These are phyloP conservation scores for Pouteria glomerata DNA, from an alignment of 148 eudicot species.

Conservation along the genomic window DNA sequence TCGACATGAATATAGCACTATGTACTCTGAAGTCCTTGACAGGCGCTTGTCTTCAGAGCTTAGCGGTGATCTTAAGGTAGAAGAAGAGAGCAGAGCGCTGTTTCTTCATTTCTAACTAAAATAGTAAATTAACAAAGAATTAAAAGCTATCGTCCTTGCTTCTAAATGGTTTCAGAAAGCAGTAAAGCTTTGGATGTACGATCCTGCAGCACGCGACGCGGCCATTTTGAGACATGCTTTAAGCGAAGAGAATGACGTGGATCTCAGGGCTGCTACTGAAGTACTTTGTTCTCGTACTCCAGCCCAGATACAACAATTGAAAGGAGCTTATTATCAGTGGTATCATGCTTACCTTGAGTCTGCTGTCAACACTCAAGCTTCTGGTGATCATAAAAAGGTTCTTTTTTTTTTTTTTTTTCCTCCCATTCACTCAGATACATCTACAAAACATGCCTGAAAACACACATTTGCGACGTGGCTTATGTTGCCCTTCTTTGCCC, in stretches of 20 bases:
- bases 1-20: slow-evolving; percentile 46
- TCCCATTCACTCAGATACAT: not conserved
- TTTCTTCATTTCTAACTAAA: too few species aligned
- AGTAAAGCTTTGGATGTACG: slow-evolving; percentile 66
- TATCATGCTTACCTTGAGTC: slow-evolving; percentile 61
- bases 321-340: slow-evolving; percentile 43
- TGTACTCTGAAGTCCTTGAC: slow-evolving; percentile 60
- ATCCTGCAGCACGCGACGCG: slow-evolving; percentile 81
- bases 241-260: slow-evolving; percentile 17
- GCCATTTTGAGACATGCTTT: slow-evolving; percentile 49
- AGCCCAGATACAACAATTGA: slow-evolving; percentile 63
- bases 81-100: too few species aligned
- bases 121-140: too few species aligned
- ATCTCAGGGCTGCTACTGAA: slow-evolving; percentile 60
- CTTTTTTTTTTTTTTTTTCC: not conserved
- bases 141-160: not conserved
- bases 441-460: not conserved
- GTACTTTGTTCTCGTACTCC: slow-evolving; percentile 78
- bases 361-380: slow-evolving; percentile 47
- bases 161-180: slow-evolving; percentile 46
- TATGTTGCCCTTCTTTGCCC: not conserved
- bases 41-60: slow-evolving; percentile 61
- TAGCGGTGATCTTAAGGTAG: slow-evolving; percentile 61
- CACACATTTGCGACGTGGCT: not conserved
- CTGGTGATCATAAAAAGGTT: slow-evolving; percentile 71